A percentile compares a stretch with the other conserved stretches of the same genome.
These are phyloP conservation scores for Dioscorea zingiberensis DNA, from an alignment of 106 monocot genomes.

Conservation along the genomic window DNA sequence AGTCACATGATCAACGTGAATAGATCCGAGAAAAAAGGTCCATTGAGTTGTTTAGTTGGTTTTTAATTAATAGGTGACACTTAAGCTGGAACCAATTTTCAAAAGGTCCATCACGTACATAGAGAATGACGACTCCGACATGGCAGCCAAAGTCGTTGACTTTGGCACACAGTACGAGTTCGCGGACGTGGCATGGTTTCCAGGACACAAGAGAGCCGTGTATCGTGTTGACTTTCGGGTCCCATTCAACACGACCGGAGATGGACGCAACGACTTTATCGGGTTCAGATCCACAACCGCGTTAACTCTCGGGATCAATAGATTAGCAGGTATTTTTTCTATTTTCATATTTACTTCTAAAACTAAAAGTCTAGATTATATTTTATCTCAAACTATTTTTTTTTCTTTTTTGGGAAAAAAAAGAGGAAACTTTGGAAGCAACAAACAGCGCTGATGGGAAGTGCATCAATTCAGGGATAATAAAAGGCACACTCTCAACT, in stretches of 20 bases:
- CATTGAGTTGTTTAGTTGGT: too few relatives aligned
- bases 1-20: too few relatives aligned
- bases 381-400: background rate
- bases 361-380: too few relatives aligned
- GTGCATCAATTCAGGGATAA: conserved; percentile 15
- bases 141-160: conserved; percentile 11
- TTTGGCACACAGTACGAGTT: conserved; percentile 43
- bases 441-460: conserved; percentile 13
- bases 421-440: conserved; percentile 37
- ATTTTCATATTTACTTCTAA: too few relatives aligned
- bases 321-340: conserved; percentile 22
- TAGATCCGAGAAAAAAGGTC: too few relatives aligned
- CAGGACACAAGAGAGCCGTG: conserved; percentile 29
- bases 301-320: background rate
- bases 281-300: conserved; percentile 24
- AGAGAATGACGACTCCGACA: conserved; percentile 10
- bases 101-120: background rate
- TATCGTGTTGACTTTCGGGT: conserved; percentile 49
- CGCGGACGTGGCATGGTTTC: conserved; percentile 49
- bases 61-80: conserved; percentile 23
- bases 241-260: conserved; percentile 16
- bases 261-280: conserved; percentile 39
- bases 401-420: background rate
- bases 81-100: conserved; percentile 33
- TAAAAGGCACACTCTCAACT: background rate